Evolutionary conservation across 164 flowering plant species (phyloP), one percentile per base, ranked within the genome.

Genomic region (Brasenia schreberi): DNA sequence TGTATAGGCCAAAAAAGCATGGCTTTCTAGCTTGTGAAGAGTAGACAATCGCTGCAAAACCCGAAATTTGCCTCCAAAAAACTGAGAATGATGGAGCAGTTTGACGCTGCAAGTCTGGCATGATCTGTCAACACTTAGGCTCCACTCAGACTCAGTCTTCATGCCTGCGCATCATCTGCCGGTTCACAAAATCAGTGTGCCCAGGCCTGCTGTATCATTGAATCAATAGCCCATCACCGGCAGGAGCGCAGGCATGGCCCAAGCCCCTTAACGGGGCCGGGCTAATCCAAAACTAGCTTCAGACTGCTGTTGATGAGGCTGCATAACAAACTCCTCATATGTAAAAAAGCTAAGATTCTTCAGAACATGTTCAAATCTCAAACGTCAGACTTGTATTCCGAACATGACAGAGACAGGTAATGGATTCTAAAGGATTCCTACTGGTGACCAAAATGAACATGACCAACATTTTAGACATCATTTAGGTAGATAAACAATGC

Each of bases 201-300:
- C 16, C 56, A 49, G 2, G 16, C 3, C 10, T 14, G 10, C 16
- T 49, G 12, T 49, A 14, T 14, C 56, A 49, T 49, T 14, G 56
- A 49, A 49, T 49, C 56, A 14, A 6, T 9, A 49, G 56, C 56
- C 56, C 56, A 49, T 49, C 9, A 14, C 56, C 16, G 56, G 56
- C 80, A 66, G 83, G 85, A 82, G 78, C 85, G 94, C 97, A 93
- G 98, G 98, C 98, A 84, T 79, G 74, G 96, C 96, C 96, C 95
- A 80, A 58, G 85, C 94, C 98, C 97, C 96, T 90, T 75, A 90
- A 1, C 90, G 94, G 96, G 98, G 98, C 95, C 98, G 97, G 85
- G 97, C 97, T 78, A 89, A 78, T 75, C 97, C 98, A 84, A 78
- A 85, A 85, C 84, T 85, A 42, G 89, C 82, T 82, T 90, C 91